These are phyloP conservation scores for Pistacia integerrima DNA, from an alignment of 345 rosid species.

Conservation along the genomic window DNA sequence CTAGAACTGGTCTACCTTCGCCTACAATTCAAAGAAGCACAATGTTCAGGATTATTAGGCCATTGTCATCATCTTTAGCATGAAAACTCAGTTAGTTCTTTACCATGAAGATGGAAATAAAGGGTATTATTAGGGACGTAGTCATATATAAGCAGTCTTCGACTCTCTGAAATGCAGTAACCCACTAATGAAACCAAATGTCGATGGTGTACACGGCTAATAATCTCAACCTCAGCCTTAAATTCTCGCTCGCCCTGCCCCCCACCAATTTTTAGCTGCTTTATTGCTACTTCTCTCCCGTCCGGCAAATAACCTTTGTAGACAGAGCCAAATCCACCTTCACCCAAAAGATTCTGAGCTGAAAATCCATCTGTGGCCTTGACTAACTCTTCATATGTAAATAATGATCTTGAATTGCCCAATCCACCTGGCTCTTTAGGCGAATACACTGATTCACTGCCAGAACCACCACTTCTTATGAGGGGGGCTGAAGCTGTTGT, in stretches of 20 bases:
- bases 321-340: slow-evolving; percentile 94
- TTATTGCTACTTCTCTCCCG: slow-evolving; percentile 85
- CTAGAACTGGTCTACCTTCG: slow-evolving; percentile 57
- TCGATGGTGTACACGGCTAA: slow-evolving; percentile 91
- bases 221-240: slow-evolving; percentile 91
- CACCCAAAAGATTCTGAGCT: slow-evolving; percentile 76
- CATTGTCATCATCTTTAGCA: slow-evolving; percentile 9
- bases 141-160: slow-evolving; percentile 83
- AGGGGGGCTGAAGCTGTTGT: slow-evolving; percentile 66
- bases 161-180: slow-evolving; percentile 81
- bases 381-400: slow-evolving; percentile 70
- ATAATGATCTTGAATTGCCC: slow-evolving; percentile 73
- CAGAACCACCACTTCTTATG: slow-evolving; percentile 61
- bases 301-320: slow-evolving; percentile 83
- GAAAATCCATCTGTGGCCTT: slow-evolving; percentile 82
- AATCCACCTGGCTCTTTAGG: slow-evolving; percentile 64
- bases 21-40: slow-evolving; percentile 39
- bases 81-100: slow-evolving; percentile 26
- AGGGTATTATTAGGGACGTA: slow-evolving; percentile 86
- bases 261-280: slow-evolving; percentile 81
- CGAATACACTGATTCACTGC: slow-evolving; percentile 49
- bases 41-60: slow-evolving; percentile 9
- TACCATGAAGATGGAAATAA: slow-evolving; percentile 95
- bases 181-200: slow-evolving; percentile 95
- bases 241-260: slow-evolving; percentile 95